phyloP scores from a whole-genome alignment of 176 grass and related monocot genomes.

The Triticum monococcum region DNA sequence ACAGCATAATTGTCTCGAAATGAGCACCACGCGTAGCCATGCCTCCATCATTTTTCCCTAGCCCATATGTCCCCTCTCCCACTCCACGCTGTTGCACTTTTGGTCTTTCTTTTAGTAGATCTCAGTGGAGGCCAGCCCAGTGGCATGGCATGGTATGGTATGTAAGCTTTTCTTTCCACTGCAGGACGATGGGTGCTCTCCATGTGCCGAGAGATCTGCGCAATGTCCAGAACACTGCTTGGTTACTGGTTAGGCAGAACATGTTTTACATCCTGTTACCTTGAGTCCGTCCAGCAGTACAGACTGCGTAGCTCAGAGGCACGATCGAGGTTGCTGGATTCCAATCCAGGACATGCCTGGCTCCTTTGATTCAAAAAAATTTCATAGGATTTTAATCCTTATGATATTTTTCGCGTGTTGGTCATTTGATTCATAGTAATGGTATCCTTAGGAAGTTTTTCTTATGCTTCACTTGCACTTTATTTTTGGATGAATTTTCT shows the following conservation, averaged over 20 bases:
- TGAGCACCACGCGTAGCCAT: conserved; percentile 31
- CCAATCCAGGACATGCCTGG: neutral
- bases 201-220: neutral
- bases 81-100: conserved; percentile 6
- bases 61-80: conserved; percentile 7
- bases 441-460: no score
- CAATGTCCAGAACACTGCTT: neutral
- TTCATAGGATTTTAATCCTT: no score
- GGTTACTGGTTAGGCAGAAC: neutral
- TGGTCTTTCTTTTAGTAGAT: conserved; percentile 6
- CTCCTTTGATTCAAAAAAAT: no score
- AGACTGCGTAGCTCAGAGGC: no score
- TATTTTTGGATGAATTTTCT: no score
- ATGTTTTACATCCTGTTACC: neutral
- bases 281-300: no score
- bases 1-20: conserved; percentile 33
- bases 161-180: neutral
- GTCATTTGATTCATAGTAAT: no score
- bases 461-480: no score
- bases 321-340: neutral
- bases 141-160: no score
- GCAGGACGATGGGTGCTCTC: neutral
- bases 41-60: conserved; percentile 34
- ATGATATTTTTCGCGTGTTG: no score
- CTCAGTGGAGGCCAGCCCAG: conserved; percentile 24